These are phyloP conservation scores for Parasitella parasitica DNA, from an alignment of 371 early-diverging fungal genomes.

Conservation along the genomic window DNA sequence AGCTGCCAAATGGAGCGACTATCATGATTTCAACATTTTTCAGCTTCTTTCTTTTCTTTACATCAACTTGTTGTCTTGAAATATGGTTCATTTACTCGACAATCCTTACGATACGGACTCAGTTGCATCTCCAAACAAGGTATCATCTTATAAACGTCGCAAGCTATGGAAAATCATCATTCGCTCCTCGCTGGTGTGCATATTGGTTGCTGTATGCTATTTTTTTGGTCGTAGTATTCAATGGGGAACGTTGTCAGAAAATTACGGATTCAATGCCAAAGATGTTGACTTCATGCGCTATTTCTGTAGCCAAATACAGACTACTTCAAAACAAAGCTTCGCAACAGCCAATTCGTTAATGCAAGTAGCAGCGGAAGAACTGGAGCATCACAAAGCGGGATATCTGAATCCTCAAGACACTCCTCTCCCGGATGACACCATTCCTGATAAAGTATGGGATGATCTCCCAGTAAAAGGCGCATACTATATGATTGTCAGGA, in stretches of 20 bases:
- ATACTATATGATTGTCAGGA: conserved; percentile 40
- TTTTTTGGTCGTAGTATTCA: conserved; percentile 12
- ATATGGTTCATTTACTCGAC: conserved; percentile 8
- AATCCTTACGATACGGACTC: neutral
- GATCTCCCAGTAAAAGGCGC: conserved; percentile 37
- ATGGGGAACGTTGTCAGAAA: conserved; percentile 5
- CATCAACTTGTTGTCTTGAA: neutral
- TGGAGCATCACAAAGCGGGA: conserved; percentile 5
- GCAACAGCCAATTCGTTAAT: neutral
- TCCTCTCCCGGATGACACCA: conserved; percentile 3
- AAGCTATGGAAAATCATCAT: neutral
- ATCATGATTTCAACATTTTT: neutral
- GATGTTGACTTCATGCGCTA: conserved; percentile 13
- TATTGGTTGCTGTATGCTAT: neutral
- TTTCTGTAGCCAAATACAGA: conserved; percentile 10
- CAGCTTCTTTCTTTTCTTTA: neutral
- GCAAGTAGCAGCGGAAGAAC: neutral
- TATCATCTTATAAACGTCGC: conserved; percentile 3
- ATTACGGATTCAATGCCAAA: conserved; percentile 9
- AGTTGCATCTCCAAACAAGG: neutral
- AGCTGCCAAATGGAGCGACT: neutral
- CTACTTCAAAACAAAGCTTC: neutral
- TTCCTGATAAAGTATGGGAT: conserved; percentile 19
- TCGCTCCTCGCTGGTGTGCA: neutral
- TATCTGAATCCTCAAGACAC: neutral